Base-by-base conservation (phyloP, 371 early-diverging fungal genomes). In the Phascolomyces articulosus region DNA sequence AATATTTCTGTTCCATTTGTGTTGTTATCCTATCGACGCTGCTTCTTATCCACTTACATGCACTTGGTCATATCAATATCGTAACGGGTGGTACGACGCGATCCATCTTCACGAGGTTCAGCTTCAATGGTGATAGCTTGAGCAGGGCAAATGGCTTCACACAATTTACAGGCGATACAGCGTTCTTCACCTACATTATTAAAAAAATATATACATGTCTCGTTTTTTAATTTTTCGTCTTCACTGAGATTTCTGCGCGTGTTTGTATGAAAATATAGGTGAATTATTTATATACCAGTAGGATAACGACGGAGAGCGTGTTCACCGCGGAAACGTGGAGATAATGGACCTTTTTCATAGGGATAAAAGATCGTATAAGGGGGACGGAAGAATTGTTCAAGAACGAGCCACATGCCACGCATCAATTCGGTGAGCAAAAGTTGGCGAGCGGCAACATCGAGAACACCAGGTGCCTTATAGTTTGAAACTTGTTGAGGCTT, bases 51-150 rank as follows among this genome's bases (percentile, higher is more conserved):
- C 51, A 7, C 74, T 74, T 70, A 86, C 76, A 94, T 93, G 86
- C 92, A 92, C 90, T 98, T 98, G 72, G 98, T 97, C 98, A 97
- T 97, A 77, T 98, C 98, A 69, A 98, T 98, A 84, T 98, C 98
- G 77, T 98, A 98, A 63, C 97, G 90, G 38, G 97, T 96, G 31
- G 98, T 98, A 66, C 97, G 91, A 76, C 98, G 91, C 44, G 91
- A 87, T 40, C 96, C 98, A 75, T 98, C 98, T 64, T 94, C 94
- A 72, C 98, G 90, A 28, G 95, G 93, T 78, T 98, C 97, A 44
- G 96, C 94, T 85, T 98, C 98, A 66, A 98, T 98, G n/a, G 98
- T 98, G 70, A 98, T 98, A 28, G 98, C 98, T 82, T 96, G 96
- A 18, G 97, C 98, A 23, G 98, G 97, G 78, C 98, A 98, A 57